Evolutionary conservation across 1,284 basidiomycete species (phyloP).

Genomic region (Dichomitus squalens): DNA sequence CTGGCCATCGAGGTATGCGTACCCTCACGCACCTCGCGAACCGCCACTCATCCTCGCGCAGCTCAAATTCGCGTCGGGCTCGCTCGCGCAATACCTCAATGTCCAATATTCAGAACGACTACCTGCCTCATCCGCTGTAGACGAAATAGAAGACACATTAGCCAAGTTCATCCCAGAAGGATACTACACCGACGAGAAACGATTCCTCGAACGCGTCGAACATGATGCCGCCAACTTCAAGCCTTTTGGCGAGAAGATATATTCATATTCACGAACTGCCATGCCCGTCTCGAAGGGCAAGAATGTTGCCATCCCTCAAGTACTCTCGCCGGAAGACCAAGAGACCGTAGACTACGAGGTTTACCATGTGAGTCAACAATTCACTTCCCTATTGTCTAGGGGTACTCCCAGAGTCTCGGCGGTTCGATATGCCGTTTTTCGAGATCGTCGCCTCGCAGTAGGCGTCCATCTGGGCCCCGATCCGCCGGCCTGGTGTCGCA

Average conservation of each 20-base stretch:
- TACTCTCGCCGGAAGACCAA: conserved; percentile 53
- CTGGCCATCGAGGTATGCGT: conserved; percentile 77
- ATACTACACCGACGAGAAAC: conserved; percentile 67
- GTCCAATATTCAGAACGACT: conserved; percentile 72
- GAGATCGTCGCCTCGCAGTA: not conserved
- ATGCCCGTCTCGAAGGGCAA: conserved; percentile 43
- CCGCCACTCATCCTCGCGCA: conserved; percentile 31
- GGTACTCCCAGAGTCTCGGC: not conserved
- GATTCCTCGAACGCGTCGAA: conserved; percentile 72
- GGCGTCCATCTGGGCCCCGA: not conserved
- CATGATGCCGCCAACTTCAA: conserved; percentile 74
- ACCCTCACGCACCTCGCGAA: not conserved
- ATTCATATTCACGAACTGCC: conserved; percentile 69
- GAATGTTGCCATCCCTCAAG: conserved; percentile 41
- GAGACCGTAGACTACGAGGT: conserved; percentile 78
- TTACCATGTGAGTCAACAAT: conserved; percentile 69
- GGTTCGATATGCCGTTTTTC: not conserved
- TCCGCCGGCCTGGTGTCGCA: not conserved
- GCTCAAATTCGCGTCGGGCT: conserved; percentile 89
- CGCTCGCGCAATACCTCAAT: conserved; percentile 76
- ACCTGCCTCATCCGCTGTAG: conserved; percentile 74
- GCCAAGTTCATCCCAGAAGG: conserved; percentile 78
- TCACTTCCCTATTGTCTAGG: not conserved
- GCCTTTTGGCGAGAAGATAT: conserved; percentile 78
- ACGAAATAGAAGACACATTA: conserved; percentile 84